Evolutionary conservation across 192 early-diverging fungal species (phyloP).

Genomic region (Entomortierella parvispora): DNA sequence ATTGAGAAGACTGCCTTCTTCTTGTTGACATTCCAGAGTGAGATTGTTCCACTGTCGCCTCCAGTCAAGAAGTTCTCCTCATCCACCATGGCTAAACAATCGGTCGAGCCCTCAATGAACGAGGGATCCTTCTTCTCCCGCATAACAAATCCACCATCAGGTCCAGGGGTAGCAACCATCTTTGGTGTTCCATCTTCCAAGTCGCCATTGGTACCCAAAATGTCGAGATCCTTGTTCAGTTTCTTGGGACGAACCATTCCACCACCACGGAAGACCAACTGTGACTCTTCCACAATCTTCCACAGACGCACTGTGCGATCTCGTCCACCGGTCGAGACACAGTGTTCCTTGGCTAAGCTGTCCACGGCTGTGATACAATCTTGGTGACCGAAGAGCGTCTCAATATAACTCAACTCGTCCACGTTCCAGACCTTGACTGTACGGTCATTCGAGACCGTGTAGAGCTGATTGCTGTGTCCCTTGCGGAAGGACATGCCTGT

Average conservation of each 20-base stretch:
- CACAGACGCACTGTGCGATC: constrained; percentile 92
- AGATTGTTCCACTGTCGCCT: constrained; percentile 89
- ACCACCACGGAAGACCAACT: constrained; percentile 92
- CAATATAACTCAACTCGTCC: constrained; percentile 90
- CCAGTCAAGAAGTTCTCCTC: constrained; percentile 94
- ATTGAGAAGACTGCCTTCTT: constrained; percentile 94
- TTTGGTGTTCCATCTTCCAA: constrained; percentile 30
- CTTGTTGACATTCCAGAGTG: constrained; percentile 89
- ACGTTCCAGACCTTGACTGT: constrained; percentile 98
- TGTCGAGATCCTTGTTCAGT: constrained; percentile 24
- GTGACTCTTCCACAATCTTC: constrained; percentile 95
- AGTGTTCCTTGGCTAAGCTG: constrained; percentile 87
- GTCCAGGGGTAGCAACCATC: constrained; percentile 10
- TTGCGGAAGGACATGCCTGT: constrained; percentile 87
- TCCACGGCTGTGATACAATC: constrained; percentile 87
- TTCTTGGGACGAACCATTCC: constrained; percentile 52
- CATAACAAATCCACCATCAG: constrained; percentile 31
- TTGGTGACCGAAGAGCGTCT: constrained; percentile 98
- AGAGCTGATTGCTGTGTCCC: constrained; percentile 79
- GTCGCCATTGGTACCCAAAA: too few relatives aligned
- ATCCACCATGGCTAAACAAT: constrained; percentile 91
- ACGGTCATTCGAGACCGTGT: constrained; percentile 90
- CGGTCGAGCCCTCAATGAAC: constrained; percentile 75
- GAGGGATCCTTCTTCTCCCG: constrained; percentile 38
- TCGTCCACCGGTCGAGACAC: constrained; percentile 88